Evolutionary conservation across 1,284 basidiomycete species (phyloP).

Genomic region (Marasmius sp.): DNA sequence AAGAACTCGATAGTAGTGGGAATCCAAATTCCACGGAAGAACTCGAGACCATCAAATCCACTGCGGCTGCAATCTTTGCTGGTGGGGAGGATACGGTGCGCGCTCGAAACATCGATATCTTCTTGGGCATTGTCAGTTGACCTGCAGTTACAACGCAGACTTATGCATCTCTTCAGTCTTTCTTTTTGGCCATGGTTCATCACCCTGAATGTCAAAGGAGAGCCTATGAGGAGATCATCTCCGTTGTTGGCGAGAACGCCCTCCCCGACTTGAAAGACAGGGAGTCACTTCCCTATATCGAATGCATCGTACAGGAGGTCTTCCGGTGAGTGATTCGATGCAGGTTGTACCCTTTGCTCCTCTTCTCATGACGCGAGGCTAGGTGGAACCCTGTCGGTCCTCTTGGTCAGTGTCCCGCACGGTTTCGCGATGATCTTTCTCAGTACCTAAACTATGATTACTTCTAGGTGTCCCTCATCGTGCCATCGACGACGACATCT

Average conservation of each 20-base stretch:
- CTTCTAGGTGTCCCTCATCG: slow-evolving; percentile 3
- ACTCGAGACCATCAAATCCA: neutral
- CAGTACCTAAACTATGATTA: too few species aligned
- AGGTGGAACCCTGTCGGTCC: too few species aligned
- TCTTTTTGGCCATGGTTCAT: neutral
- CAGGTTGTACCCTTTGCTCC: neutral
- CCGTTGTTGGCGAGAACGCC: neutral
- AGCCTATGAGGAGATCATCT: slow-evolving; percentile 1
- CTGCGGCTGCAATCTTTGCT: neutral
- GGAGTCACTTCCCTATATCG: slow-evolving; percentile 3
- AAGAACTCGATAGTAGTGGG: neutral
- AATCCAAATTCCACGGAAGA: neutral
- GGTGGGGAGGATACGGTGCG: neutral
- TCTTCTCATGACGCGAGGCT: too few species aligned
- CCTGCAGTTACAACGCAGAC: neutral
- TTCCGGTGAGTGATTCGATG: neutral
- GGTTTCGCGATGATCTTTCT: too few species aligned
- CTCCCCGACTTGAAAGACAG: slow-evolving; percentile 1
- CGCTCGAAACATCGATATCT: neutral
- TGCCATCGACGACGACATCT: neutral
- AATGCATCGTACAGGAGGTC: neutral
- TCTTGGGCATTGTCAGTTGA: neutral
- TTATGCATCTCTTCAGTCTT: neutral
- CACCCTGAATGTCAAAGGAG: neutral
- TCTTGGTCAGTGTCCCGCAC: too few species aligned